These are phyloP conservation scores for Emericellopsis cladophorae DNA, from an alignment of 2,329 filamentous ascomycete species.

Conservation along the genomic window DNA sequence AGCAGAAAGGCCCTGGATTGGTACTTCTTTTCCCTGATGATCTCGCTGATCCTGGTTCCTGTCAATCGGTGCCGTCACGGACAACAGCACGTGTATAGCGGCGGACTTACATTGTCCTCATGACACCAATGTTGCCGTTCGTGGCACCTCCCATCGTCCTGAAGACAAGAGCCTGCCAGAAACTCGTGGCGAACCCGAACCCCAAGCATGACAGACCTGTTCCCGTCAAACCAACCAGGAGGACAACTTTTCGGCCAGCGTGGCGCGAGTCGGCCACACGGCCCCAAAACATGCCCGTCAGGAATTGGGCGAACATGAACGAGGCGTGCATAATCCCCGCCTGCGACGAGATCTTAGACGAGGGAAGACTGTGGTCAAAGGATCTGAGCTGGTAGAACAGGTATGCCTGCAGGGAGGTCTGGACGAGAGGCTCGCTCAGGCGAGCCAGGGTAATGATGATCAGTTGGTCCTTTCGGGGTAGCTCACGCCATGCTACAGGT, in stretches of 20 bases:
- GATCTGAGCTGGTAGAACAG: constrained; percentile 75
- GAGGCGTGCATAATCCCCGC: constrained; percentile 63
- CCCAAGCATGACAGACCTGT: constrained; percentile 29
- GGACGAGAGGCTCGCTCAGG: constrained; percentile 69
- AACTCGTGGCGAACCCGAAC: constrained; percentile 53
- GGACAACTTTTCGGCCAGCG: constrained; percentile 63
- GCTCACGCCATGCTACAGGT: constrained; percentile 43
- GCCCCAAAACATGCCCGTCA: constrained; percentile 77
- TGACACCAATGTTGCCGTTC: constrained; percentile 60
- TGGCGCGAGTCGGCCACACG: constrained; percentile 49
- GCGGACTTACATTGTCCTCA: constrained; percentile 53
- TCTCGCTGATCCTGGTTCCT: constrained; percentile 43
- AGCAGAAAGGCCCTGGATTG: constrained; percentile 63
- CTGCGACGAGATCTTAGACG: constrained; percentile 57
- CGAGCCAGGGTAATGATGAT: constrained; percentile 66
- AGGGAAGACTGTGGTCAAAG: constrained; percentile 42
- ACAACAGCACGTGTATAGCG: too few relatives aligned
- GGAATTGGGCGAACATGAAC: constrained; percentile 67
- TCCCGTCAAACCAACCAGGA: constrained; percentile 65
- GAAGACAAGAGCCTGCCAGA: constrained; percentile 61
- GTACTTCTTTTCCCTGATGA: constrained; percentile 49
- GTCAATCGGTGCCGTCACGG: neutral
- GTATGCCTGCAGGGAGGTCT: constrained; percentile 63
- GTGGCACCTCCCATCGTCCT: constrained; percentile 60
- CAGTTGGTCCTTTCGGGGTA: constrained; percentile 69